Percentiles rank a stretch among this genome's conserved stretches.
Evolutionary conservation across 371 early-diverging fungal genomes (phyloP).

Genomic region (Mortierella polycephala): DNA sequence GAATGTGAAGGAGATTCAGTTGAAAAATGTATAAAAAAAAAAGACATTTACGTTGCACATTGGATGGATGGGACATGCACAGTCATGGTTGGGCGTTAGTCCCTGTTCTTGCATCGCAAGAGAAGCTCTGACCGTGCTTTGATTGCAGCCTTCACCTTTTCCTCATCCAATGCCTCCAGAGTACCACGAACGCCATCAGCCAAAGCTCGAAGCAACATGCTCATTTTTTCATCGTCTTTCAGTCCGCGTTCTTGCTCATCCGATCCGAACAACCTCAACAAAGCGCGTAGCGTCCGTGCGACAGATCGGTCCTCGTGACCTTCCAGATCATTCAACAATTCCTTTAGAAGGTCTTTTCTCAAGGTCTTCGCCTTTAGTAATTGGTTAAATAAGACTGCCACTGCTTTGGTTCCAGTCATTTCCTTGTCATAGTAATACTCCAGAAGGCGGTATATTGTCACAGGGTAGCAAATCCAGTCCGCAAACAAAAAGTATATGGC

Average conservation of each 20-base stretch:
- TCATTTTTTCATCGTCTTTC: neutral
- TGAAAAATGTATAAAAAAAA: too few species aligned
- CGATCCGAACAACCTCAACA: neutral
- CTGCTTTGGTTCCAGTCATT: neutral
- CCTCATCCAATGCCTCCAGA: neutral
- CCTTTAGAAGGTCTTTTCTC: neutral
- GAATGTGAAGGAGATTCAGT: too few species aligned
- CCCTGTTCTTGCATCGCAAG: neutral
- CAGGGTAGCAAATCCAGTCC: slow-evolving; percentile 1
- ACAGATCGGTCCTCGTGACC: neutral
- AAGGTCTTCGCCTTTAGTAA: neutral
- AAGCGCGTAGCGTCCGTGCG: neutral
- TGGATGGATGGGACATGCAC: too few species aligned
- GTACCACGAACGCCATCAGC: slow-evolving; percentile 3
- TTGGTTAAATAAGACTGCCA: neutral
- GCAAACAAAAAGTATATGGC: too few species aligned
- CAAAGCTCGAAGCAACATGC: slow-evolving; percentile 6
- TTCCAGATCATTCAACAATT: neutral
- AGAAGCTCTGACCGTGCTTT: slow-evolving; percentile 7
- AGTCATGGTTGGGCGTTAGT: too few species aligned
- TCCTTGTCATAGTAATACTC: neutral
- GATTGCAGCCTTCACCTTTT: neutral
- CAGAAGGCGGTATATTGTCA: slow-evolving; percentile 4
- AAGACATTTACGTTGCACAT: too few species aligned
- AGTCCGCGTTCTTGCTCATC: slow-evolving; percentile 7